Percentiles rank a stretch among this genome's conserved stretches.
These are phyloP conservation scores for Paspalum notatum DNA, from an alignment of 176 grass and related monocot species.

Conservation along the genomic window DNA sequence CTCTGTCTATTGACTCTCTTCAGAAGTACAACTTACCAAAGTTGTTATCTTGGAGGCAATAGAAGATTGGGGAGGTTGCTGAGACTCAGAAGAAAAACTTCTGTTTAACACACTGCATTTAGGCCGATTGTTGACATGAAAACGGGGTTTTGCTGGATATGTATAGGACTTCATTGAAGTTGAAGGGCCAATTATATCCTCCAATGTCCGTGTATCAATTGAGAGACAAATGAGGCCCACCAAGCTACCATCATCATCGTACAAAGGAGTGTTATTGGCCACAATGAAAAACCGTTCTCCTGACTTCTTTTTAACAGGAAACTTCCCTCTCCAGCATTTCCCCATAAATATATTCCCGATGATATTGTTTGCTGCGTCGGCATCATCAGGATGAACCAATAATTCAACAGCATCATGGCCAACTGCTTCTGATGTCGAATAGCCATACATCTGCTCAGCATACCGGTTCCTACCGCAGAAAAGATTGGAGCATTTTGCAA, in stretches of 20 bases:
- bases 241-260: slow-evolving; percentile 80
- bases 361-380: slow-evolving; percentile 55
- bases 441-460: slow-evolving; percentile 73
- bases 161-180: slow-evolving; percentile 29
- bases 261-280: slow-evolving; percentile 72
- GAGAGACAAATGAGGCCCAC: slow-evolving; percentile 85
- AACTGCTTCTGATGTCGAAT: slow-evolving; percentile 74
- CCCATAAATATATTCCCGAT: slow-evolving; percentile 67
- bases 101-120: slow-evolving; percentile 26
- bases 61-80: slow-evolving; percentile 57
- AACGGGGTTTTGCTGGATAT: slow-evolving; percentile 16
- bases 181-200: slow-evolving; percentile 47
- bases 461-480: slow-evolving; percentile 64
- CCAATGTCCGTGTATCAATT: slow-evolving; percentile 57
- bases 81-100: slow-evolving; percentile 33
- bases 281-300: slow-evolving; percentile 70
- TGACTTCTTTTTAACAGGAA: slow-evolving; percentile 74
- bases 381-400: slow-evolving; percentile 61
- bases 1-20: slow-evolving; percentile 42
- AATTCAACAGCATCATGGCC: slow-evolving; percentile 65
- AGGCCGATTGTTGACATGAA: slow-evolving; percentile 28
- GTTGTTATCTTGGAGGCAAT: slow-evolving; percentile 72
- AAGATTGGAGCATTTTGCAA: slow-evolving; percentile 17
- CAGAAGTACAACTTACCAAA: slow-evolving; percentile 59
- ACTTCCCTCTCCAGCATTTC: slow-evolving; percentile 87